Evolutionary conservation across 192 early-diverging fungal species (phyloP), one percentile per base, ranked within the genome.

Genomic region (Coemansia sp.): DNA sequence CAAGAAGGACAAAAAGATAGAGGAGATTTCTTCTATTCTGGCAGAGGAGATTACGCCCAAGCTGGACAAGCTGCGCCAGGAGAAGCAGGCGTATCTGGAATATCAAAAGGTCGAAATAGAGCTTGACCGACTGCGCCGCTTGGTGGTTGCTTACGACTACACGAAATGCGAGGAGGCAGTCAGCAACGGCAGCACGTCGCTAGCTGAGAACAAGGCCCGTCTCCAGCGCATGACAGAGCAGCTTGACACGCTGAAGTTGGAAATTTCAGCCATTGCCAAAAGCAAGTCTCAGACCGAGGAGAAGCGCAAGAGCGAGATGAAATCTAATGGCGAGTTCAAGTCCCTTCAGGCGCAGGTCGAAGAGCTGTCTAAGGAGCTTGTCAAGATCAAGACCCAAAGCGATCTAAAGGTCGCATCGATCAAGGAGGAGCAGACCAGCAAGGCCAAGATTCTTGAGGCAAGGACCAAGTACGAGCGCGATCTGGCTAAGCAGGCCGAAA

Each of bases 1-100:
- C 3, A 98, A 98, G 69, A 98, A 99, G 75, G 95, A 97, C 59
- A 89, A 88, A 49, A 97, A 96, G 75, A 85, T 98, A 8, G 90
- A 91, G 7, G 94, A 99, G 63, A 95, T 97, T 52, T 89, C 86
- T 13, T 72, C 78, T 23, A 82, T 95, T 53, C 82, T 99, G 28
- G 65, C 83, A 6, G 90, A 91, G 61, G 95, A 98, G 62, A 97
- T 99, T 67, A 86, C 79, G 19, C 96, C 97, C 19, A 95, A 95
- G 67, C 83, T 99, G 2, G 91, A 97, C 69, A 87, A 91, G 63
- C 82, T 97, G 34, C 84, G 95, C 32, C 83, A 85, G 13, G 88
- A 95, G 64, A 97, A 95, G 67, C 79, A 90, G 57, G 85, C 85
- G 8, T 95, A 91, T 62, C 70, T 98, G 10, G 97, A 99, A 64